These are phyloP conservation scores for Rhinocladiella similis DNA, from an alignment of 2,329 filamentous ascomycete species.

Conservation along the genomic window DNA sequence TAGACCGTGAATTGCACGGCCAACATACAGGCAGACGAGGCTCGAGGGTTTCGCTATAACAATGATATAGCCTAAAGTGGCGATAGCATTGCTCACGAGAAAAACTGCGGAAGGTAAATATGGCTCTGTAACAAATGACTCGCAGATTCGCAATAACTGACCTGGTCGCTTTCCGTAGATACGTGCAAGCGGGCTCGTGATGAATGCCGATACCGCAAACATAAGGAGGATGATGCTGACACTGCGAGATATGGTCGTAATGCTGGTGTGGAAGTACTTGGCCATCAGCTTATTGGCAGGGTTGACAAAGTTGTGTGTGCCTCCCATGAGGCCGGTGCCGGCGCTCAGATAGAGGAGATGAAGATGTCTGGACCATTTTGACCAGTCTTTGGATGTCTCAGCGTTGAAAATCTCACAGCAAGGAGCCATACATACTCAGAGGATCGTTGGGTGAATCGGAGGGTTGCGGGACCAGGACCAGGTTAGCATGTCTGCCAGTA, in stretches of 20 bases:
- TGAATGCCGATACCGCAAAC: background rate
- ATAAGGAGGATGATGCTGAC: background rate
- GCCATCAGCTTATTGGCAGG: background rate
- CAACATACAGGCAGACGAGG: conserved; percentile 26
- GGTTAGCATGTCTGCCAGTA: conserved; percentile 20
- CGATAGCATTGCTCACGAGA: background rate
- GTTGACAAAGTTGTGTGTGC: background rate
- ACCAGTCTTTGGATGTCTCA: too few species aligned
- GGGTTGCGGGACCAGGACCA: conserved; percentile 19
- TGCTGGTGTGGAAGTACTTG: background rate
- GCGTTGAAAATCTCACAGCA: background rate
- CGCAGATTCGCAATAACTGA: background rate
- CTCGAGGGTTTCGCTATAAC: background rate
- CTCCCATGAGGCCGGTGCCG: background rate
- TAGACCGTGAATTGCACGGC: conserved; percentile 31
- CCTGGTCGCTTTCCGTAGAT: background rate
- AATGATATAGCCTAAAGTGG: background rate
- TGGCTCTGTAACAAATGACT: too few species aligned
- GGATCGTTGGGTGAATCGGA: conserved; percentile 24
- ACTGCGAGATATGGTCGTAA: background rate
- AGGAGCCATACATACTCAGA: background rate
- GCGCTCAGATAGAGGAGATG: background rate
- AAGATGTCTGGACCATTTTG: too few species aligned
- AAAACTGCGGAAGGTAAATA: background rate
- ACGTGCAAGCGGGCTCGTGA: background rate